These are phyloP conservation scores for Botrytis porri DNA, from an alignment of 2,329 filamentous ascomycete genomes.

Conservation along the genomic window DNA sequence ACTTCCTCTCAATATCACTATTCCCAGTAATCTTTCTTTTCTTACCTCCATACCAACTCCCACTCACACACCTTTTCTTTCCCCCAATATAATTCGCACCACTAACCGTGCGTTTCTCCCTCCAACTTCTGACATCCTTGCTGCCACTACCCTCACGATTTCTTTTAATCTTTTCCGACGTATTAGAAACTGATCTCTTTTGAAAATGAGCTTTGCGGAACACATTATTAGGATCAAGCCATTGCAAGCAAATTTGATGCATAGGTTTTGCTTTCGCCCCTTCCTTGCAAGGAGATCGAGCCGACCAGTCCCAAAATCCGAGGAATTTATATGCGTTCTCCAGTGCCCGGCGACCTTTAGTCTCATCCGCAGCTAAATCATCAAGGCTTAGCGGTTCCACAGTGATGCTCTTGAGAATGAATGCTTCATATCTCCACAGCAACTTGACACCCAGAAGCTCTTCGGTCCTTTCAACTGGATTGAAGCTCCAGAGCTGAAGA, in stretches of 20 bases:
- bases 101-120: not conserved
- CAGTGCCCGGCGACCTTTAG: not conserved
- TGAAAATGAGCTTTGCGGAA: not conserved
- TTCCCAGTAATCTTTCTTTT: not conserved
- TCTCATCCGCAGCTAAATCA: not conserved
- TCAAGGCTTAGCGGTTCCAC: not conserved
- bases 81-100: not conserved
- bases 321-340: not conserved
- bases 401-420: not conserved
- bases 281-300: not conserved
- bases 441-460: not conserved
- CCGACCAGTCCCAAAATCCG: slow-evolving; percentile 5
- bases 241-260: not conserved
- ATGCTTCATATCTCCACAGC: not conserved
- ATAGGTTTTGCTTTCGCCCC: not conserved
- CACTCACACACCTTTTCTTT: not conserved
- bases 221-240: not conserved
- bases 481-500: not conserved
- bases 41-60: not conserved
- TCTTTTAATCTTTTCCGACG: not conserved
- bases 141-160: not conserved
- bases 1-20: not conserved
- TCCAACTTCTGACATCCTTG: not conserved
- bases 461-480: not conserved
- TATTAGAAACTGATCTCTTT: not conserved